Evolutionary conservation across 345 rosid species (phyloP).

Genomic region (Acer yangbiense): DNA sequence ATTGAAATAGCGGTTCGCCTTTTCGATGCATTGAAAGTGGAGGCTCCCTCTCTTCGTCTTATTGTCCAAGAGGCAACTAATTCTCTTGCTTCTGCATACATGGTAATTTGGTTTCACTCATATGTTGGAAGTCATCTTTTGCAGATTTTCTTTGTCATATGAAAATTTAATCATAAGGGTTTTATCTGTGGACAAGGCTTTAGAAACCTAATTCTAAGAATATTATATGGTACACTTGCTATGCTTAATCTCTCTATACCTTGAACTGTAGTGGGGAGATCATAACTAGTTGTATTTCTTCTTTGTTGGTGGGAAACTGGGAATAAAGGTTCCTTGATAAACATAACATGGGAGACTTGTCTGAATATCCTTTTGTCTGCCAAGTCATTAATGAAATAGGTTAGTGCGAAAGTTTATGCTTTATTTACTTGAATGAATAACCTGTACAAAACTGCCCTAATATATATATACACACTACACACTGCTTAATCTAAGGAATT

Average conservation of each 20-base stretch:
- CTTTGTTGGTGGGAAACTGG: not conserved
- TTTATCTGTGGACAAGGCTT: not conserved
- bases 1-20: conserved; percentile 89
- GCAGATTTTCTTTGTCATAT: not conserved
- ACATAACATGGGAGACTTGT: not conserved
- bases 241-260: not conserved
- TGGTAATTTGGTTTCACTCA: conserved; percentile 44
- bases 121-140: not conserved
- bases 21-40: conserved; percentile 82
- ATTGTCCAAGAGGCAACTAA: conserved; percentile 81
- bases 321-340: not conserved
- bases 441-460: no score
- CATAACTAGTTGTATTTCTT: not conserved
- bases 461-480: no score
- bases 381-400: not conserved
- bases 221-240: not conserved
- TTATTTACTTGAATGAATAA: no score
- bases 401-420: not conserved
- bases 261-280: not conserved
- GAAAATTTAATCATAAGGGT: not conserved
- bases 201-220: not conserved
- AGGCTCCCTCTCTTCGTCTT: conserved; percentile 69
- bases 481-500: no score
- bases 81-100: conserved; percentile 85
- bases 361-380: not conserved